Base-by-base conservation (phyloP, 192 early-diverging fungal species). In the Diversispora epigaea region DNA sequence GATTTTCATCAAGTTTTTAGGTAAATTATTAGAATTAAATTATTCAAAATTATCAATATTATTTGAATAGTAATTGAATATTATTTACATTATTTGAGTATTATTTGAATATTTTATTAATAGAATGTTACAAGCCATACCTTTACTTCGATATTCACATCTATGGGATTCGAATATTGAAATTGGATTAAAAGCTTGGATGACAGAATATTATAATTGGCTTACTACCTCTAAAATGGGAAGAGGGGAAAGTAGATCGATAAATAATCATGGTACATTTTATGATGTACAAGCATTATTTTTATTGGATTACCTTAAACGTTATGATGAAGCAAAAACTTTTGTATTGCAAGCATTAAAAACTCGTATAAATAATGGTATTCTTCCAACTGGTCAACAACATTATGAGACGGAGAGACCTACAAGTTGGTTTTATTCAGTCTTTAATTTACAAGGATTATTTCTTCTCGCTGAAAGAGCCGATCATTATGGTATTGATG, bases 251-350 rank as follows among this genome's bases (percentile, higher is more conserved):
- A 63, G 75, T n/a, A 62, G 52, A 10, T 77, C 79, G 11, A 65
- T 79, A 69, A 83, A 88, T 77, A 86, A 88, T 64, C 88, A 87
- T 45, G 88, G 86, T 73, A 84, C 86, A 12, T 86, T 83, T 80
- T 85, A 82, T 77, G 86, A 87, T 65, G 80, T 86, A 6, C 88
- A 89, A 54, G 40, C 77, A 32, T 62, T 82, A 45, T 71, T 80
- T 5, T 72, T 89, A 52, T 78, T 80, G 39, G 63, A 85, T 41
- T 87, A 82, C 73, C 73, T 88, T 17, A 77, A 76, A 46, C 77
- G 79, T 22, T 40, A 49, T 39, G 83, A 68, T 8, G 79, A 78
- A 3, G 86, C 81, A 1, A 71, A 76, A 9, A 17, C 12, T 8
- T 72, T 78, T 6, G 68, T 80, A 46, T 25, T 64, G 61, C 61